Evolutionary conservation across 768 basidiomycete species (phyloP).

Genomic region (Imleria badia): DNA sequence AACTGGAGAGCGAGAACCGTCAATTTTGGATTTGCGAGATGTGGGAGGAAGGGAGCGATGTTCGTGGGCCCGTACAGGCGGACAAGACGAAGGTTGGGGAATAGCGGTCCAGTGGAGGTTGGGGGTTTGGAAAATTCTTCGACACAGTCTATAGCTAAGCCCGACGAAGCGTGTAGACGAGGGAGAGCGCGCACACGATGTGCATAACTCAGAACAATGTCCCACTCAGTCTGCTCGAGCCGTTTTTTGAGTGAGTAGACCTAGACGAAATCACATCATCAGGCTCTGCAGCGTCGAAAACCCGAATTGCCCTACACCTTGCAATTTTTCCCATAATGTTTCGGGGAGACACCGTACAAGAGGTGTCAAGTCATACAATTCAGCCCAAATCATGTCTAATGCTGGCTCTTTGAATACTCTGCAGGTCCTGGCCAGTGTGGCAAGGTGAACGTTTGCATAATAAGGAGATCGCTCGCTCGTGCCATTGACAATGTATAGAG

Average conservation of each 20-base stretch:
- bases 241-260: not conserved
- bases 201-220: slow-evolving; percentile 7
- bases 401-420: too few species aligned
- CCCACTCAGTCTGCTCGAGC: slow-evolving; percentile 5
- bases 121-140: not conserved
- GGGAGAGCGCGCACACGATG: slow-evolving; percentile 7
- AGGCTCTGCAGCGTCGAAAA: not conserved
- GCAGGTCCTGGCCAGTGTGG: too few species aligned
- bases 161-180: not conserved
- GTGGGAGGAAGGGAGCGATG: slow-evolving; percentile 3
- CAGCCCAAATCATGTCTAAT: too few species aligned
- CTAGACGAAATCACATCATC: not conserved
- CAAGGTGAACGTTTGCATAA: not conserved
- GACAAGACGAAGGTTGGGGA: slow-evolving; percentile 10
- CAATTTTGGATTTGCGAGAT: slow-evolving; percentile 3
- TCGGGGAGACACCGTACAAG: too few species aligned
- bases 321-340: too few species aligned
- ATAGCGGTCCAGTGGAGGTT: not conserved
- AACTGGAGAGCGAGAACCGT: not conserved
- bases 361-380: not conserved
- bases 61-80: not conserved
- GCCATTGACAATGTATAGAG: not conserved
- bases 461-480: too few species aligned
- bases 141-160: not conserved
- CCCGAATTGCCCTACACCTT: not conserved